Evolutionary conservation across 2,329 filamentous ascomycete species (phyloP).

Genomic region (Botrytis fabae): DNA sequence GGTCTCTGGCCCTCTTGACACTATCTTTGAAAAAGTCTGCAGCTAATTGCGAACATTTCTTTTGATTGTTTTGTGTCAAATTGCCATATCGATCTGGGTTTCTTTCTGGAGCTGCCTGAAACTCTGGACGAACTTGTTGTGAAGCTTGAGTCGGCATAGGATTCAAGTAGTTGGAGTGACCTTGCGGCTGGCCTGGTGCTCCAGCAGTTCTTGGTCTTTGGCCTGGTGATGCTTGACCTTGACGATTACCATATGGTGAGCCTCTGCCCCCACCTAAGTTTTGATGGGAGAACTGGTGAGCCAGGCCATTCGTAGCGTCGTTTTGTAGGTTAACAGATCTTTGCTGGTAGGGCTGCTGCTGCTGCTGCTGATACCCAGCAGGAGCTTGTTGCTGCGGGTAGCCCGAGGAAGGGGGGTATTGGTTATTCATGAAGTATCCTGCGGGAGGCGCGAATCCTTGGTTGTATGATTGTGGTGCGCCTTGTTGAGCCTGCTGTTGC

Average conservation of each 20-base stretch:
- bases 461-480: constrained; percentile 47
- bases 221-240: constrained; percentile 58
- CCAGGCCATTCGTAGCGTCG: constrained; percentile 86
- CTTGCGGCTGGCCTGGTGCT: constrained; percentile 57
- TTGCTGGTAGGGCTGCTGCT: constrained; percentile 49
- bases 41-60: constrained; percentile 69
- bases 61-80: constrained; percentile 67
- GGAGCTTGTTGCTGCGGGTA: constrained; percentile 53
- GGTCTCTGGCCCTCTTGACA: constrained; percentile 90
- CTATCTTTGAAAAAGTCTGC: constrained; percentile 98
- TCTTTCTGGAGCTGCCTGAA: constrained; percentile 76
- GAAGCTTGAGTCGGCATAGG: constrained; percentile 62
- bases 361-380: constrained; percentile 51
- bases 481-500: constrained; percentile 41
- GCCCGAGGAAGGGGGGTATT: constrained; percentile 43
- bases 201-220: constrained; percentile 85
- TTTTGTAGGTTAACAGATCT: constrained; percentile 60
- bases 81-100: constrained; percentile 77
- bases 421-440: constrained; percentile 63
- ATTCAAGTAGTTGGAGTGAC: constrained; percentile 66
- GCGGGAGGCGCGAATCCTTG: constrained; percentile 47
- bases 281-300: constrained; percentile 96
- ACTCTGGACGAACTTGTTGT: constrained; percentile 63
- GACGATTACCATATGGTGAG: constrained; percentile 68
- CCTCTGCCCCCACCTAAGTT: constrained; percentile 77